Conservation (phyloP, 2,329 filamentous ascomycete genomes). For the Pseudocercospora vitis region DNA sequence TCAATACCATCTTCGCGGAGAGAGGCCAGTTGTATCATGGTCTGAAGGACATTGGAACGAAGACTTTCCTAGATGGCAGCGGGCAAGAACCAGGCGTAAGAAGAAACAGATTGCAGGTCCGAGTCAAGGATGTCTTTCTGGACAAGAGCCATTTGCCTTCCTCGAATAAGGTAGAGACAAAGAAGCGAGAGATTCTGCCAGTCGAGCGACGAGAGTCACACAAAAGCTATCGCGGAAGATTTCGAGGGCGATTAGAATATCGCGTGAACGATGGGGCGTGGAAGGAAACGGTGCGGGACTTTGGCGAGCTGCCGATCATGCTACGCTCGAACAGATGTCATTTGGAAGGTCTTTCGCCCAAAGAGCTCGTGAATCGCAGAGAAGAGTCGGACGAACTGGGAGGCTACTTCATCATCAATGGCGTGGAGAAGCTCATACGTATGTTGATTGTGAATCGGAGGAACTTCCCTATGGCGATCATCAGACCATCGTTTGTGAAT, state of each 20-base stretch:
- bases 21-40: slow-evolving; percentile 73
- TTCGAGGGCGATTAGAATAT: slow-evolving; percentile 81
- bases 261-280: slow-evolving; percentile 83
- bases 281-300: slow-evolving; percentile 76
- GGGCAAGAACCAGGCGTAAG: slow-evolving; percentile 51
- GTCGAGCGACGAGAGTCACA: slow-evolving; percentile 94
- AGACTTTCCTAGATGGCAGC: slow-evolving; percentile 77
- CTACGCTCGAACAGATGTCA: slow-evolving; percentile 89
- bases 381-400: slow-evolving; percentile 96
- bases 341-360: slow-evolving; percentile 79
- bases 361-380: slow-evolving; percentile 77
- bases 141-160: slow-evolving; percentile 78
- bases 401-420: slow-evolving; percentile 96
- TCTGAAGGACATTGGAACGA: slow-evolving; percentile 84
- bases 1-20: slow-evolving; percentile 81
- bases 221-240: slow-evolving; percentile 82
- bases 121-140: slow-evolving; percentile 77
- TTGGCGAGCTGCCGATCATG: slow-evolving; percentile 92
- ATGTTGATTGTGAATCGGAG: slow-evolving; percentile 85
- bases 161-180: slow-evolving; percentile 76
- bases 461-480: slow-evolving; percentile 94
- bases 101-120: slow-evolving; percentile 71
- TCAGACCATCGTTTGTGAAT: slow-evolving; percentile 83
- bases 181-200: slow-evolving; percentile 81
- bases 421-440: slow-evolving; percentile 94